Conservation (phyloP, 2,329 filamentous ascomycete genomes). For the Neopestalotiopsis sp. region DNA sequence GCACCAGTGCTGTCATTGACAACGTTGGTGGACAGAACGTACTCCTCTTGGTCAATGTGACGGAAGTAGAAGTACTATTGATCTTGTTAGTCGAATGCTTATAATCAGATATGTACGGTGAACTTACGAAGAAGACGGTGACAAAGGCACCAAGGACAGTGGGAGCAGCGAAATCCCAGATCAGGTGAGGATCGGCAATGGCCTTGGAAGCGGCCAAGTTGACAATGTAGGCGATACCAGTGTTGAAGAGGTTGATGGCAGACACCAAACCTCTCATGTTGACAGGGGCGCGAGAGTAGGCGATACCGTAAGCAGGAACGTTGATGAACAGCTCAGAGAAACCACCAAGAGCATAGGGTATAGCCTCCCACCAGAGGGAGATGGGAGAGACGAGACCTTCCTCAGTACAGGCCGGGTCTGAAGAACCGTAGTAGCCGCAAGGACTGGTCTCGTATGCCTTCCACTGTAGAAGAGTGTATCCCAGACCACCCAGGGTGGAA, state of each 20-base stretch:
- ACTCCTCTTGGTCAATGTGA: conserved; percentile 54
- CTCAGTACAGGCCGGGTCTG: conserved; percentile 33
- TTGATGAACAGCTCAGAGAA: conserved; percentile 59
- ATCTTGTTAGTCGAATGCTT: conserved; percentile 17
- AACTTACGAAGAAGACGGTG: conserved; percentile 44
- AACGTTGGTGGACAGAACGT: conserved; percentile 39
- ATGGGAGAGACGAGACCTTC: conserved; percentile 47
- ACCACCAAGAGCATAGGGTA: conserved; percentile 56
- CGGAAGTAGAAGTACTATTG: conserved; percentile 47
- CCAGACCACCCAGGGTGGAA: conserved; percentile 51
- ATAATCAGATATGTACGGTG: neutral
- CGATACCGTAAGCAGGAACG: conserved; percentile 56
- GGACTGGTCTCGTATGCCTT: conserved; percentile 48
- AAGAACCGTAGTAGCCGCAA: conserved; percentile 47
- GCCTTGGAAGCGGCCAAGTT: conserved; percentile 50
- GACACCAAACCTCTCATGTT: conserved; percentile 59
- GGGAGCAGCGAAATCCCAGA: conserved; percentile 54
- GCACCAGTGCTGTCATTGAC: conserved; percentile 44
- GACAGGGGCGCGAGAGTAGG: conserved; percentile 54
- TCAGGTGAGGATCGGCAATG: conserved; percentile 53
- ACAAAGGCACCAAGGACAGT: conserved; percentile 51
- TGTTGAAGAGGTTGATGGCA: conserved; percentile 53
- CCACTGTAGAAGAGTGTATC: conserved; percentile 46
- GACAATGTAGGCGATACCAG: conserved; percentile 50
- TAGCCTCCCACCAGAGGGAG: conserved; percentile 62